These are phyloP conservation scores for Fusarium equiseti DNA, from an alignment of 2,329 filamentous ascomycete species.

Conservation along the genomic window DNA sequence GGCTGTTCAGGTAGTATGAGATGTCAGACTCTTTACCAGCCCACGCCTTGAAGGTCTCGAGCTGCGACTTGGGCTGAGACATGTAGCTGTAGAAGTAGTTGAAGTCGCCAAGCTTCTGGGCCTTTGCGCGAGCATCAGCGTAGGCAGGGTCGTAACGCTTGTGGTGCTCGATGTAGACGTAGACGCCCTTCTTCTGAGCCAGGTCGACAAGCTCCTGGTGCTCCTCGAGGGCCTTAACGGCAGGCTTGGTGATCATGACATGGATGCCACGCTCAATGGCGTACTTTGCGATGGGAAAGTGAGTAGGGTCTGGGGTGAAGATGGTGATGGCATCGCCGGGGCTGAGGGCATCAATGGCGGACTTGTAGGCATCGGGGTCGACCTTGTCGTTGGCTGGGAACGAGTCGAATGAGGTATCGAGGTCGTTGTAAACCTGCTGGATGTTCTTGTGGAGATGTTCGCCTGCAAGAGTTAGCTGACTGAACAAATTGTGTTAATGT, in stretches of 20 bases:
- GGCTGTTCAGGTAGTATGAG: constrained; percentile 94
- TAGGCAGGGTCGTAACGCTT: constrained; percentile 96
- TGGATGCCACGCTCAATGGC: constrained; percentile 90
- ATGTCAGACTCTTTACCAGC: constrained; percentile 93
- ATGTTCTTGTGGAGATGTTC: constrained; percentile 91
- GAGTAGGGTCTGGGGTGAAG: constrained; percentile 94
- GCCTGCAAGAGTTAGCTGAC: constrained; percentile 59
- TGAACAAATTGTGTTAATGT: not conserved
- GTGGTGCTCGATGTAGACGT: constrained; percentile 95
- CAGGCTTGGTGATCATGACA: constrained; percentile 94
- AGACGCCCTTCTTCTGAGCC: constrained; percentile 80
- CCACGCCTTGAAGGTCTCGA: constrained; percentile 96
- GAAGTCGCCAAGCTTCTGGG: constrained; percentile 86
- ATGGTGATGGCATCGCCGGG: constrained; percentile 92
- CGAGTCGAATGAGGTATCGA: constrained; percentile 88
- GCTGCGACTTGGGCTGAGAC: constrained; percentile 90
- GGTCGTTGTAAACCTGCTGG: constrained; percentile 84
- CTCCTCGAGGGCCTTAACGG: constrained; percentile 84
- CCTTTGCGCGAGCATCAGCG: constrained; percentile 84
- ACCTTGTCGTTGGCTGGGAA: constrained; percentile 79
- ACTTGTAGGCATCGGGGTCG: constrained; percentile 87
- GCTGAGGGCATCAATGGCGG: constrained; percentile 84
- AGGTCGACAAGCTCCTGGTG: constrained; percentile 82
- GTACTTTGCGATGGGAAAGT: constrained; percentile 92
- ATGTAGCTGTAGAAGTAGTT: constrained; percentile 99